Evolutionary conservation across 2,329 filamentous ascomycete species (phyloP).

Genomic region (Colletotrichum brevisporum): DNA sequence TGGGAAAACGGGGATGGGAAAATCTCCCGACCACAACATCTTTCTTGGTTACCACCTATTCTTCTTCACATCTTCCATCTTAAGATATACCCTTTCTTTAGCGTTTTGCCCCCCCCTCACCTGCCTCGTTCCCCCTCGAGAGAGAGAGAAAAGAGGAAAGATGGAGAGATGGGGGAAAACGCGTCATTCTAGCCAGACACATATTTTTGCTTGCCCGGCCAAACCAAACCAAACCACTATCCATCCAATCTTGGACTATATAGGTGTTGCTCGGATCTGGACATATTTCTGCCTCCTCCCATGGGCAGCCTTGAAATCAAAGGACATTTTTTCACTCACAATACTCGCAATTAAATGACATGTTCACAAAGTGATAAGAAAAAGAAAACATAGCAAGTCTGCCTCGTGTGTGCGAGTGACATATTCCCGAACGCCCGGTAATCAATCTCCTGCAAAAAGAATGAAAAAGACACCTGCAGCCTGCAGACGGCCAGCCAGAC

Average conservation of each 20-base stretch:
- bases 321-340: no score
- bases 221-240: no score
- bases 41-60: neutral
- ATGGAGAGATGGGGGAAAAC: neutral
- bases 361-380: neutral
- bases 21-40: neutral
- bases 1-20: slow-evolving; percentile 1
- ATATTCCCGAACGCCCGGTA: neutral
- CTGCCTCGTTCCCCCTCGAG: no score
- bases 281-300: neutral
- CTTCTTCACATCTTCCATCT: slow-evolving; percentile 6
- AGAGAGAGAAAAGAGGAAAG: no score
- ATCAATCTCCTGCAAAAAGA: neutral
- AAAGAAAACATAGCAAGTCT: neutral
- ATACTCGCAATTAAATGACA: no score
- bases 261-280: neutral
- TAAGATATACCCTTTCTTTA: slow-evolving; percentile 39
- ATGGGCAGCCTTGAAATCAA: neutral
- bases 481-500: neutral
- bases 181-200: slow-evolving; percentile 12
- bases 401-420: neutral
- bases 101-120: slow-evolving; percentile 7
- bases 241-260: slow-evolving; percentile 4
- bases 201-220: neutral
- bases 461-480: neutral